Evolutionary conservation across 768 basidiomycete species (phyloP).

Genomic region (Pleurotus citrinopileatus): DNA sequence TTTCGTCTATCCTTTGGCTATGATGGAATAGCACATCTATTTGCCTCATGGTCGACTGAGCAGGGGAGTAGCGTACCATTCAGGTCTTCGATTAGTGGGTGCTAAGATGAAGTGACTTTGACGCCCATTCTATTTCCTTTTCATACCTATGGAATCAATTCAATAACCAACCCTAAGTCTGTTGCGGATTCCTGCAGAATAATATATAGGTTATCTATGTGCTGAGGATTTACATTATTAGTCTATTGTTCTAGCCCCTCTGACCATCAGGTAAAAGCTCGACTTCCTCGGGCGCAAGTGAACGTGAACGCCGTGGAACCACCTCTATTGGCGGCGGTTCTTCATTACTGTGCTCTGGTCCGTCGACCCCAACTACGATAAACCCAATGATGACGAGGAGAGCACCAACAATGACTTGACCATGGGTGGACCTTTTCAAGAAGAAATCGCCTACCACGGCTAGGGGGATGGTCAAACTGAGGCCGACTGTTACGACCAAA

Average conservation of each 20-base stretch:
- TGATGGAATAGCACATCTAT: neutral
- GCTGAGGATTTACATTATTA: too few relatives aligned
- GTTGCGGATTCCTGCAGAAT: too few relatives aligned
- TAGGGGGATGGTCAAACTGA: slow-evolving; percentile 91
- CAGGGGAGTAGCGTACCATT: slow-evolving; percentile 20
- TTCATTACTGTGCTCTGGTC: neutral
- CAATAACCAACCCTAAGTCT: too few relatives aligned
- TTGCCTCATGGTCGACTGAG: slow-evolving; percentile 1
- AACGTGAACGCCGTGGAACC: neutral
- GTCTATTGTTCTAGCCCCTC: neutral
- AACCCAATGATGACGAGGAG: slow-evolving; percentile 75
- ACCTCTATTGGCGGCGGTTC: neutral
- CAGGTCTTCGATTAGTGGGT: too few relatives aligned
- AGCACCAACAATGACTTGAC: slow-evolving; percentile 72
- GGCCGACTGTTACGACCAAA: slow-evolving; percentile 86
- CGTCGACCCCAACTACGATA: slow-evolving; percentile 61
- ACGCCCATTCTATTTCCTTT: too few relatives aligned
- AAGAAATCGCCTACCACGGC: slow-evolving; percentile 82
- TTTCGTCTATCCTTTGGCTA: slow-evolving; percentile 41
- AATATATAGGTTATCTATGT: too few relatives aligned
- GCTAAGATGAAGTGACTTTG: too few relatives aligned
- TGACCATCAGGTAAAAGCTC: slow-evolving; percentile 8
- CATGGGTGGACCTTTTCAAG: slow-evolving; percentile 52
- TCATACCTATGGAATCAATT: too few relatives aligned
- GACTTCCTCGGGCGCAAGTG: neutral